These are phyloP conservation scores for Anethum foeniculum DNA, from an alignment of 140 eudicot species.

Conservation along the genomic window DNA sequence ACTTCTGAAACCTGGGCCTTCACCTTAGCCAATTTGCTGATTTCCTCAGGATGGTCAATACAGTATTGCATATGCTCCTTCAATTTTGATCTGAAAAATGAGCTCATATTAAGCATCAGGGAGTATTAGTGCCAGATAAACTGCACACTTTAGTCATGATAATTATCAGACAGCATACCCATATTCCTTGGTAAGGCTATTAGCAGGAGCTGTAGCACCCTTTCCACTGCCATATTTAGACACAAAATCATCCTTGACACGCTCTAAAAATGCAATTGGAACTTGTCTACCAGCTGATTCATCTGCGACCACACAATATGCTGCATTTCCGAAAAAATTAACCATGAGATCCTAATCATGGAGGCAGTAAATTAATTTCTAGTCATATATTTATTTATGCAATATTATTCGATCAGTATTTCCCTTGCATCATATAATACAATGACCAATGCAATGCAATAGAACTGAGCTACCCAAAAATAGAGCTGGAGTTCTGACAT, in stretches of 20 bases:
- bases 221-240: slow-evolving; percentile 39
- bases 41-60: slow-evolving; percentile 38
- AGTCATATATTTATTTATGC: background rate
- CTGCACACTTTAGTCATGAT: background rate
- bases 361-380: background rate
- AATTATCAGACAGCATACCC: slow-evolving; percentile 18
- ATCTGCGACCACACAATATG: slow-evolving; percentile 43
- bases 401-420: background rate
- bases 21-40: slow-evolving; percentile 39
- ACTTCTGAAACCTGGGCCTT: slow-evolving; percentile 51
- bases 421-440: background rate
- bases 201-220: slow-evolving; percentile 39
- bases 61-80: slow-evolving; percentile 43
- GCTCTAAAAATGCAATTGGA: slow-evolving; percentile 37
- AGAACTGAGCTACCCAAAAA: background rate
- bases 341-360: background rate
- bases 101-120: background rate
- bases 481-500: no score
- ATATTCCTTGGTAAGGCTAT: slow-evolving; percentile 34
- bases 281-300: slow-evolving; percentile 39
- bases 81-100: slow-evolving; percentile 27
- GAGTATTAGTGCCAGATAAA: background rate
- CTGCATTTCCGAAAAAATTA: slow-evolving; percentile 16
- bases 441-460: background rate
- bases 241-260: slow-evolving; percentile 35